Percentiles rank a stretch among this genome's conserved stretches.
These are phyloP conservation scores for Albifimbria verrucaria DNA, from an alignment of 2,329 filamentous ascomycete genomes.

Conservation along the genomic window DNA sequence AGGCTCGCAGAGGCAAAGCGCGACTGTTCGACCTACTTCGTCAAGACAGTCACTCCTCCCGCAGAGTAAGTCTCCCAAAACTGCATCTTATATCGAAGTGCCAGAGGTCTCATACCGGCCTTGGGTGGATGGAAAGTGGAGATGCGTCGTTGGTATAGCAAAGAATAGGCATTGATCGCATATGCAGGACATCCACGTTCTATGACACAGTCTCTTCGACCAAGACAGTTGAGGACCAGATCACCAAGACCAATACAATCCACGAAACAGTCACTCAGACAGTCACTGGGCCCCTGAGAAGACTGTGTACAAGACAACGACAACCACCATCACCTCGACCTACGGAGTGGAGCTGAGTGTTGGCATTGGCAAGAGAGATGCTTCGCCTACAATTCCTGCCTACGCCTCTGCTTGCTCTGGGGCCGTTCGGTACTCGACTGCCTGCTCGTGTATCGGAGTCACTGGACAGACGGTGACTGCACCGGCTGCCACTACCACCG, in stretches of 20 bases:
- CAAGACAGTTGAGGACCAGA: background rate
- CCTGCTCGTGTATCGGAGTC: constrained; percentile 25
- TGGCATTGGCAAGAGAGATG: background rate
- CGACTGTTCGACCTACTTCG: background rate
- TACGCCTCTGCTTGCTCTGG: constrained; percentile 22
- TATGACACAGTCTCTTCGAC: background rate
- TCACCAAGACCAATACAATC: background rate
- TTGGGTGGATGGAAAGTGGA: no score
- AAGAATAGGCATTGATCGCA: no score
- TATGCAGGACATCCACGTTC: background rate
- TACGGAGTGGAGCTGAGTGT: no score
- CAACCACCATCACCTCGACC: background rate
- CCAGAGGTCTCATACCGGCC: no score
- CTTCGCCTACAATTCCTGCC: constrained; percentile 7
- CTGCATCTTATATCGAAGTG: no score
- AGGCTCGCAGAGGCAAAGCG: background rate
- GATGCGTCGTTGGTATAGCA: no score
- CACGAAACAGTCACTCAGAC: background rate
- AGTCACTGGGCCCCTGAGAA: background rate
- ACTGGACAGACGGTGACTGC: constrained; percentile 11
- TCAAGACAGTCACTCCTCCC: background rate
- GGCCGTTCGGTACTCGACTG: constrained; percentile 16
- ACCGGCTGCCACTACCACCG: background rate
- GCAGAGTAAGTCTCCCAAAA: background rate
- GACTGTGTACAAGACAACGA: background rate